Evolutionary conservation across 1,139 yeast genomes (phyloP).

Genomic region (Candida buenavistaensis): DNA sequence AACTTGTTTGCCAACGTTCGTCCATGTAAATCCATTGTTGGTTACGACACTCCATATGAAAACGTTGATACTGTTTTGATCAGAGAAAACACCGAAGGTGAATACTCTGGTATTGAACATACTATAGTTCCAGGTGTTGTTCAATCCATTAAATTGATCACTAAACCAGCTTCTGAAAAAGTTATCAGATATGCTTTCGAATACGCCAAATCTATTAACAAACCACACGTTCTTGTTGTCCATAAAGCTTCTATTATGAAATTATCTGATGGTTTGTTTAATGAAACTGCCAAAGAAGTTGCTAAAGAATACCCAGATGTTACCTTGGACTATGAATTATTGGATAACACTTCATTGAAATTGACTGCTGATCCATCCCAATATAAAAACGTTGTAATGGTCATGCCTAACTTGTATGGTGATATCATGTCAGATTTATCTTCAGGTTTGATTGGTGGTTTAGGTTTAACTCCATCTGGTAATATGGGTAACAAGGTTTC

Average conservation of each 20-base stretch:
- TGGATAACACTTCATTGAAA: slow-evolving; percentile 92
- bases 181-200: slow-evolving; percentile 96
- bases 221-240: slow-evolving; percentile 89
- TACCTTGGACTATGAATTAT: slow-evolving; percentile 77
- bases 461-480: slow-evolving; percentile 98
- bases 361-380: slow-evolving; percentile 87
- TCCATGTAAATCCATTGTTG: slow-evolving; percentile 92
- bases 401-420: slow-evolving; percentile 99
- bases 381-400: slow-evolving; percentile 84
- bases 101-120: slow-evolving; percentile 98
- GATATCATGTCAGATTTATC: slow-evolving; percentile 97
- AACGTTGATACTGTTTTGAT: slow-evolving; percentile 93
- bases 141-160: slow-evolving; percentile 95
- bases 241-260: slow-evolving; percentile 99
- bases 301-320: slow-evolving; percentile 92
- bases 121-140: slow-evolving; percentile 98
- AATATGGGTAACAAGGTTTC: slow-evolving; percentile 98
- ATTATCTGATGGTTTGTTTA: slow-evolving; percentile 95
- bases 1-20: slow-evolving; percentile 95
- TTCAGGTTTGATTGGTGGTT: slow-evolving; percentile 96
- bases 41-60: slow-evolving; percentile 93
- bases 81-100: slow-evolving; percentile 99
- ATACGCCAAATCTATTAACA: slow-evolving; percentile 86
- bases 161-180: slow-evolving; percentile 94
- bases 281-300: slow-evolving; percentile 85